Evolutionary conservation across 495 filamentous ascomycete species (phyloP).

Genomic region (Aspergillus cavernicola): DNA sequence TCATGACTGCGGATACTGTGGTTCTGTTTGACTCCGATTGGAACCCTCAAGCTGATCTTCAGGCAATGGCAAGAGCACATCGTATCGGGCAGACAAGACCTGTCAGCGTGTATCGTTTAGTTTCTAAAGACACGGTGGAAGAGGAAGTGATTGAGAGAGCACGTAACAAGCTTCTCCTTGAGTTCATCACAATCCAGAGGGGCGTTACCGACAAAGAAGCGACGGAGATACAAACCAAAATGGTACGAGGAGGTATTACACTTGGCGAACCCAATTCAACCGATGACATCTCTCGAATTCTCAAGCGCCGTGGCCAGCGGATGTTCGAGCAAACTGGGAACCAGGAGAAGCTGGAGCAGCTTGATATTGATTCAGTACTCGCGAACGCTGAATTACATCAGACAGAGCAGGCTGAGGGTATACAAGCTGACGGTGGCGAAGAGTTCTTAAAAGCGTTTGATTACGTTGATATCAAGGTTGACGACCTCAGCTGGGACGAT

Average conservation of each 20-base stretch:
- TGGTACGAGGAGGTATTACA: slow-evolving; percentile 46
- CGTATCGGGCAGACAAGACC: slow-evolving; percentile 95
- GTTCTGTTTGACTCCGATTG: slow-evolving; percentile 98
- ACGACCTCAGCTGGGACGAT: slow-evolving; percentile 91
- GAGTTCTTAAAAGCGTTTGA: slow-evolving; percentile 89
- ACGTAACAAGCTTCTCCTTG: slow-evolving; percentile 96
- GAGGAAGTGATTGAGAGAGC: slow-evolving; percentile 95
- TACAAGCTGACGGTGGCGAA: slow-evolving; percentile 86
- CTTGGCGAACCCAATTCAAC: slow-evolving; percentile 74
- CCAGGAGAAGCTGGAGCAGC: slow-evolving; percentile 91
- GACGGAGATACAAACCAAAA: slow-evolving; percentile 67
- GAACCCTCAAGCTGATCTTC: slow-evolving; percentile 97
- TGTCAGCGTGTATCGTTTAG: slow-evolving; percentile 90
- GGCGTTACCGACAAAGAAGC: slow-evolving; percentile 88
- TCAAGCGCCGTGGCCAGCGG: slow-evolving; percentile 89
- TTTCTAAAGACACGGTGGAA: slow-evolving; percentile 96
- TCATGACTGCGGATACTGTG: slow-evolving; percentile 98
- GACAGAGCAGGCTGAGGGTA: slow-evolving; percentile 83
- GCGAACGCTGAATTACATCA: slow-evolving; percentile 94
- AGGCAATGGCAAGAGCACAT: slow-evolving; percentile 97
- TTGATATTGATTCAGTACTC: slow-evolving; percentile 97
- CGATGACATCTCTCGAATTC: slow-evolving; percentile 87
- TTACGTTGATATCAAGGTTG: slow-evolving; percentile 90
- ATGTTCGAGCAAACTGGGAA: slow-evolving; percentile 98
- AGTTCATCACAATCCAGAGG: slow-evolving; percentile 94